Conservation (phyloP, 2,329 filamentous ascomycete species). For the Endocalyx cinctus region DNA sequence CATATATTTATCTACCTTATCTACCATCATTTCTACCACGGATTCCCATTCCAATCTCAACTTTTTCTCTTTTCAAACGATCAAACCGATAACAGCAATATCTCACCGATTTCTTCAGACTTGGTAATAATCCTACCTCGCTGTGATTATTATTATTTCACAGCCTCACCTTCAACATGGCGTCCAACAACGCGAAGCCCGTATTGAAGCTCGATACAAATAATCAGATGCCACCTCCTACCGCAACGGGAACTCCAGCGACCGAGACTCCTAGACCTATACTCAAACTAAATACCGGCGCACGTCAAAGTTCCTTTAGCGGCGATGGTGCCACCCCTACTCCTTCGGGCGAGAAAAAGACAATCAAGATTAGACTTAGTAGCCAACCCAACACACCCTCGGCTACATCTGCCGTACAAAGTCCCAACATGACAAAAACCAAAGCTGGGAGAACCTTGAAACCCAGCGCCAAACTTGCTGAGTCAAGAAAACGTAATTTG, state of each 20-base stretch:
- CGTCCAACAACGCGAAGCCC: slow-evolving; percentile 23
- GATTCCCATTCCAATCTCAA: no score
- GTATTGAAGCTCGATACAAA: slow-evolving; percentile 23
- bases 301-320: slow-evolving; percentile 23
- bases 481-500: slow-evolving; percentile 58
- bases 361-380: slow-evolving; percentile 37
- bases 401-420: slow-evolving; percentile 16
- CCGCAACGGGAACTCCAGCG: slow-evolving; percentile 11
- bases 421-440: slow-evolving; percentile 38
- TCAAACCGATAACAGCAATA: no score
- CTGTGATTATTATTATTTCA: no score
- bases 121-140: no score
- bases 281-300: slow-evolving; percentile 27
- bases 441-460: slow-evolving; percentile 58
- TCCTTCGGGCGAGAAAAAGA: slow-evolving; percentile 25
- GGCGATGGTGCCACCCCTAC: slow-evolving; percentile 19
- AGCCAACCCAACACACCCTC: slow-evolving; percentile 26
- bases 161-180: slow-evolving; percentile 20
- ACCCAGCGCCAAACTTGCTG: slow-evolving; percentile 52
- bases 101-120: no score
- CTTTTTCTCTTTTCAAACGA: no score
- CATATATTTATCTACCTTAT: no score
- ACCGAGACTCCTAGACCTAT: slow-evolving; percentile 24
- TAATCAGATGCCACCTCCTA: slow-evolving; percentile 23
- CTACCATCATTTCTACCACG: no score